Evolutionary conservation across 106 monocot species (phyloP).

Genomic region (Allium fistulosum): DNA sequence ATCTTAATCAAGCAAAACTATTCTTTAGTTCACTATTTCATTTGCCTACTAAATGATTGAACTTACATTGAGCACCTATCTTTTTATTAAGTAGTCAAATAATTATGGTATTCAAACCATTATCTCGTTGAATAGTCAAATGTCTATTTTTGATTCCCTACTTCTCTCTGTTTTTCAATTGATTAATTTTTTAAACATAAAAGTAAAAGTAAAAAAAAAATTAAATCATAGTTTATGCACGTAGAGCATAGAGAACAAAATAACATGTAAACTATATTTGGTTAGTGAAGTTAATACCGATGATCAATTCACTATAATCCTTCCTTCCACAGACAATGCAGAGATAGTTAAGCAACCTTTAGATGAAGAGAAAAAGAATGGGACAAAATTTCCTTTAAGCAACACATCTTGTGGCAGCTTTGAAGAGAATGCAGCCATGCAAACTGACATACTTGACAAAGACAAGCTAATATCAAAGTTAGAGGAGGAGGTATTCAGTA

Average conservation of each 20-base stretch:
- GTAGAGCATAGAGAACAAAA: constrained; percentile 21
- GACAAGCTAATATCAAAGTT: constrained; percentile 35
- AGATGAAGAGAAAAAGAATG: constrained; percentile 9
- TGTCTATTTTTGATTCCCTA: too few species aligned
- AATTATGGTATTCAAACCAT: too few species aligned
- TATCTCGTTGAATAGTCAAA: too few species aligned
- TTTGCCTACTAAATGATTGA: too few species aligned
- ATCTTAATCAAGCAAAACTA: too few species aligned
- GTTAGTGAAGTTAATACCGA: constrained; percentile 1
- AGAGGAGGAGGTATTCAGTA: constrained; percentile 59
- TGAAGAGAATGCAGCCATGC: constrained; percentile 2
- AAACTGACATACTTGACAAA: constrained; percentile 22
- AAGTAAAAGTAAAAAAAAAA: too few species aligned
- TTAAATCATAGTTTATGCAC: too few species aligned
- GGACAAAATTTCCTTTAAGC: neutral
- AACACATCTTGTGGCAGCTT: constrained; percentile 4
- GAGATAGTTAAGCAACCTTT: constrained; percentile 1
- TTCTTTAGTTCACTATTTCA: too few species aligned
- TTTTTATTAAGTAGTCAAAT: too few species aligned
- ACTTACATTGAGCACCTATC: too few species aligned
- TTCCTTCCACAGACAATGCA: neutral
- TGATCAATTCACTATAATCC: neutral
- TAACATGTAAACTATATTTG: neutral
- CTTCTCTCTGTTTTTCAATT: too few species aligned
- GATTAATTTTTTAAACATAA: too few species aligned